Evolutionary conservation across 768 basidiomycete species (phyloP), one percentile per base, ranked within the genome.

Genomic region (Fomitopsis pulvina): DNA sequence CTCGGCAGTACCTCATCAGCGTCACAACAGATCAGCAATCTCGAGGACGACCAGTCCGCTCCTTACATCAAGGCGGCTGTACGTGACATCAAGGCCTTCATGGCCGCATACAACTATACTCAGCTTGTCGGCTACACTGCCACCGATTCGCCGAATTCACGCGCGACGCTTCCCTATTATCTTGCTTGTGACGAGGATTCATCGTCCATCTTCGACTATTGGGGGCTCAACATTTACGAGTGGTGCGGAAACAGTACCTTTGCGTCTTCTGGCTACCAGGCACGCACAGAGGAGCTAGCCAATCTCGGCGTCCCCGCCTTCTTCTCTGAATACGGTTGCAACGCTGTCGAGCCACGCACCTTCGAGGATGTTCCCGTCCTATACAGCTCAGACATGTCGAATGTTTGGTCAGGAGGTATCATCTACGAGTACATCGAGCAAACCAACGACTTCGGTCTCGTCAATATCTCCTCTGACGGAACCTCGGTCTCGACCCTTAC

Each of bases 191-290:
- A 29, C 9, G 43, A 44, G 43, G 45, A 46, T 32, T 34, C 26
- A 4, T 32, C 45, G 30, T 32, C 45, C 24, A 46, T 32, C 28
- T 34, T 46, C 20, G 45, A 46, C 45, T 46, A 46, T 32, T 46
- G 45, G 45, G 45, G 45, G 9, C 28, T 46, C n/a, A 46, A 46
- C 45, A 46, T 46, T 22, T 46, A 46, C 45, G 45, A 46, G 28
- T 46, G 45, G 45, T 46, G 45, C 28, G 45, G 45, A 11, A 18
- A 32, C 11, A 46, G 45, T 18, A 14, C 11, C 18, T 46, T 46
- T 32, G 4, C 6, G 28, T 21, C 30, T 6, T 46, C 45, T n/a
- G 45, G 45, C 3, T 46, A 46, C 27, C 18, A 32, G 28, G 45
- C 45, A 3, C 45, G 45, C n/a, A 46, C 45, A n/a, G 29, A 46